These are phyloP conservation scores for Mrakia frigida DNA, from an alignment of 768 basidiomycete genomes.

Conservation along the genomic window DNA sequence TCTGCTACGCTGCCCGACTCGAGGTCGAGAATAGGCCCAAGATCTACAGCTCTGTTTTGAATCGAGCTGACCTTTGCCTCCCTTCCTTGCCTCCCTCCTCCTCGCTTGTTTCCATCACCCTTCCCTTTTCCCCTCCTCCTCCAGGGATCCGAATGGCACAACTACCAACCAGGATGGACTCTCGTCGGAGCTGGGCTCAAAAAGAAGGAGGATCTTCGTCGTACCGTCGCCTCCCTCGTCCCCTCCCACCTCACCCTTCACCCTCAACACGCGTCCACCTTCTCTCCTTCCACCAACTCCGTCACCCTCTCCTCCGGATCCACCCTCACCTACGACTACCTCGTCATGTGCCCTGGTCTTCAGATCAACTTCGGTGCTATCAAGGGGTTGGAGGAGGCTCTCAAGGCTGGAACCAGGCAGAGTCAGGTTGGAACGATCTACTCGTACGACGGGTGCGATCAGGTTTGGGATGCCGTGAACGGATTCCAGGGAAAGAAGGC, in stretches of 20 bases:
- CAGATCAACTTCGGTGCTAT: slow-evolving; percentile 60
- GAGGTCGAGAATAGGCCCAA: not conserved
- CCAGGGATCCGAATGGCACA: slow-evolving; percentile 31
- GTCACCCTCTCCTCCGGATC: slow-evolving; percentile 54
- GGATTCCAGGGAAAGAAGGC: slow-evolving; percentile 70
- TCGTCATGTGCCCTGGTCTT: slow-evolving; percentile 84
- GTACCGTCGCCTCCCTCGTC: slow-evolving; percentile 63
- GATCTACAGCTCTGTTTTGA: not conserved
- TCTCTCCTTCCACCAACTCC: slow-evolving; percentile 68
- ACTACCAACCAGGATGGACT: slow-evolving; percentile 83
- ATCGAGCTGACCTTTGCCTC: not conserved
- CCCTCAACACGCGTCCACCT: slow-evolving; percentile 63
- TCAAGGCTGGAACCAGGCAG: slow-evolving; percentile 58
- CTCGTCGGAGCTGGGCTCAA: slow-evolving; percentile 84
- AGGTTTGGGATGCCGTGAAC: slow-evolving; percentile 69
- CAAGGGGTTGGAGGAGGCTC: slow-evolving; percentile 64
- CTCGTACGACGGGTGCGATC: slow-evolving; percentile 82
- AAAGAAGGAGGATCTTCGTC: slow-evolving; percentile 58
- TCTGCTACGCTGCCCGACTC: not conserved
- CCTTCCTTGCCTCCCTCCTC: not conserved
- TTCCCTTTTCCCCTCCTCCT: slow-evolving; percentile 19
- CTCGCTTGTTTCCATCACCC: not conserved
- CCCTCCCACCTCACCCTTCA: slow-evolving; percentile 62
- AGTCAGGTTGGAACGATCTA: slow-evolving; percentile 90
- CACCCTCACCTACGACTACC: slow-evolving; percentile 65